Conservation (phyloP, 495 filamentous ascomycete genomes). For the Aspergillus nidulans region DNA sequence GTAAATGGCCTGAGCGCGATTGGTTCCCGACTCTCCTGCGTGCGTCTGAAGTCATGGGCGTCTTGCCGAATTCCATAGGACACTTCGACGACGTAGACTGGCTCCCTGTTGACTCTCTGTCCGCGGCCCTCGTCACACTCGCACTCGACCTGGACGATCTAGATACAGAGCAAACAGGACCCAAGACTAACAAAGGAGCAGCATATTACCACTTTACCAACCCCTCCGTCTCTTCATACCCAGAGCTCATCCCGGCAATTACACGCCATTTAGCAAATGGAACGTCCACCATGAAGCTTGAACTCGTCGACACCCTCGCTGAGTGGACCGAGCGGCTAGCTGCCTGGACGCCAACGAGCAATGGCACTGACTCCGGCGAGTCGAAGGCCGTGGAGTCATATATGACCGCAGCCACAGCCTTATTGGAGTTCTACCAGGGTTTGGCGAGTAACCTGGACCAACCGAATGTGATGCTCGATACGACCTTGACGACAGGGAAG, state of each 20-base stretch:
- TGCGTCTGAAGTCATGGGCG: slow-evolving; percentile 23
- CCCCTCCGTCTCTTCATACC: background rate
- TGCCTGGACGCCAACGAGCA: background rate
- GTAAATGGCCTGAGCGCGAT: slow-evolving; percentile 51
- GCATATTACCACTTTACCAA: slow-evolving; percentile 10
- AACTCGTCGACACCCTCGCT: background rate
- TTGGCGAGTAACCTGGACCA: background rate
- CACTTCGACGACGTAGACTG: background rate
- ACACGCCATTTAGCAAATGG: background rate
- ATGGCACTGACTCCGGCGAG: background rate
- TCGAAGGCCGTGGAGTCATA: background rate
- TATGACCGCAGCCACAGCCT: background rate
- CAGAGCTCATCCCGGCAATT: background rate
- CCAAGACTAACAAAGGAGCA: background rate
- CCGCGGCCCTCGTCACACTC: slow-evolving; percentile 30
- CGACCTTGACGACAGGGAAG: background rate
- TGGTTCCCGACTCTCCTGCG: slow-evolving; percentile 45
- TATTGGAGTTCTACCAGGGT: slow-evolving; percentile 9
- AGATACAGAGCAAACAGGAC: background rate
- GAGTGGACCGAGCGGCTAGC: slow-evolving; percentile 7
- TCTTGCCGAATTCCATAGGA: slow-evolving; percentile 2
- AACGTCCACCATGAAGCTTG: background rate
- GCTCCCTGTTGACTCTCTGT: slow-evolving; percentile 45
- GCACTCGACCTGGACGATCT: background rate
- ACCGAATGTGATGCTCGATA: slow-evolving; percentile 9